These are phyloP conservation scores for Curvularia lunata DNA, from an alignment of 2,329 filamentous ascomycete genomes.

Conservation along the genomic window DNA sequence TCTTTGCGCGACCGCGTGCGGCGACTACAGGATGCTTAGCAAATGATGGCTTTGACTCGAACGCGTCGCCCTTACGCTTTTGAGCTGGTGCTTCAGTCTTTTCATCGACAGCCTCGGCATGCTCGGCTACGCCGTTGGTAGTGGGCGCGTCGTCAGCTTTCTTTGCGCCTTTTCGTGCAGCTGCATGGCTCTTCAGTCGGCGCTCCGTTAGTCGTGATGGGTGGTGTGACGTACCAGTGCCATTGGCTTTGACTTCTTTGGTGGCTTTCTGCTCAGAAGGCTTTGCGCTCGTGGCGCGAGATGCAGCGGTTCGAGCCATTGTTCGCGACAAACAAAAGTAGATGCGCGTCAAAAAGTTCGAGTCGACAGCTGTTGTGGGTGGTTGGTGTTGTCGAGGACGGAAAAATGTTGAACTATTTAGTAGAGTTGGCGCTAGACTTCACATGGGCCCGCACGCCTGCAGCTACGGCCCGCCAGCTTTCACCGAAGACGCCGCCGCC, in stretches of 20 bases:
- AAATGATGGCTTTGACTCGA: slow-evolving; percentile 2
- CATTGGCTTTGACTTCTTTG: slow-evolving; percentile 39
- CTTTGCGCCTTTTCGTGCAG: slow-evolving; percentile 34
- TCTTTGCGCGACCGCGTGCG: slow-evolving; percentile 37
- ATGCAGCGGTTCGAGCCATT: slow-evolving; percentile 40
- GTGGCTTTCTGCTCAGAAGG: slow-evolving; percentile 33
- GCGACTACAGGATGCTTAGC: slow-evolving; percentile 23
- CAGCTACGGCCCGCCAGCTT: slow-evolving; percentile 18
- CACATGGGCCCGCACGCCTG: slow-evolving; percentile 8
- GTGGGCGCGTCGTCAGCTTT: slow-evolving; percentile 28
- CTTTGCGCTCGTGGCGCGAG: slow-evolving; percentile 40
- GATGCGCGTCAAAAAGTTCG: slow-evolving; percentile 25
- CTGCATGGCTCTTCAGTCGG: slow-evolving; percentile 26
- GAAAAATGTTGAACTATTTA: slow-evolving; percentile 30
- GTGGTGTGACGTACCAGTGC: slow-evolving; percentile 38
- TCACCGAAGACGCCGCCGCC: slow-evolving; percentile 21
- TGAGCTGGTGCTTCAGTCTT: slow-evolving; percentile 14
- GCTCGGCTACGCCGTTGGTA: slow-evolving; percentile 20
- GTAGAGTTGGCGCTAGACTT: slow-evolving; percentile 16
- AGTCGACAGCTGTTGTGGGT: slow-evolving; percentile 22
- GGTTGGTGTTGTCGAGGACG: slow-evolving; percentile 36
- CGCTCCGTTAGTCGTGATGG: slow-evolving; percentile 15
- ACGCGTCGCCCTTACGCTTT: slow-evolving; percentile 26
- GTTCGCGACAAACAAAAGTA: slow-evolving; percentile 19
- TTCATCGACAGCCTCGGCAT: slow-evolving; percentile 10